Evolutionary conservation across 1,284 basidiomycete species (phyloP).

Genomic region (Filobasidium uniguttulatum): DNA sequence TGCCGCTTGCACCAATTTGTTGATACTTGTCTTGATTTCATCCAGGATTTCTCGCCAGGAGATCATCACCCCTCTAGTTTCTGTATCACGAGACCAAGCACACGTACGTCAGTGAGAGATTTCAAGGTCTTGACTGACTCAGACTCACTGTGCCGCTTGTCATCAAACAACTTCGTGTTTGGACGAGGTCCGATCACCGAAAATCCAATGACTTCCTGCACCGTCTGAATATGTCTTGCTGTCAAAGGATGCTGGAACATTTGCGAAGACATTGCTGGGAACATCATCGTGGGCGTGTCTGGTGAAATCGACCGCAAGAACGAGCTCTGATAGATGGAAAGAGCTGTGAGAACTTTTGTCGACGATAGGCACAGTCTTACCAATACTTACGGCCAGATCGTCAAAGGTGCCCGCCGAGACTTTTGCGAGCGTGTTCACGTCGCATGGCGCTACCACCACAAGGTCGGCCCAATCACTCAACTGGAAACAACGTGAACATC

Average conservation of each 20-base stretch:
- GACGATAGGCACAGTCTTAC: background rate
- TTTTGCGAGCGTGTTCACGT: slow-evolving; percentile 88
- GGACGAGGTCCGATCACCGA: slow-evolving; percentile 58
- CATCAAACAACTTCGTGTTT: slow-evolving; percentile 41
- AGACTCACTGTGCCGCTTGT: no score
- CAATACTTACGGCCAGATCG: slow-evolving; percentile 58
- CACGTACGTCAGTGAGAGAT: no score
- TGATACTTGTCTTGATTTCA: no score
- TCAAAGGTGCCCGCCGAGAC: slow-evolving; percentile 79
- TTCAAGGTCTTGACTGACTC: no score
- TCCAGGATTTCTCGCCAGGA: no score
- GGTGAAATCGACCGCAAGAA: slow-evolving; percentile 74
- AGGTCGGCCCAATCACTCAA: slow-evolving; percentile 90
- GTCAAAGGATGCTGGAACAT: slow-evolving; percentile 95
- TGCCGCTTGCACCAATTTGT: no score
- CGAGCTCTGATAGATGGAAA: slow-evolving; percentile 56
- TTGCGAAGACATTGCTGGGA: slow-evolving; percentile 95
- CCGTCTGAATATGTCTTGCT: slow-evolving; percentile 55
- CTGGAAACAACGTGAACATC: slow-evolving; percentile 18
- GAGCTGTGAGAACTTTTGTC: background rate
- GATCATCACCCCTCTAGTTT: no score
- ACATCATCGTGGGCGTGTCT: slow-evolving; percentile 68
- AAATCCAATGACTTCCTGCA: slow-evolving; percentile 63
- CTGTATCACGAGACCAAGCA: no score
- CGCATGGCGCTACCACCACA: slow-evolving; percentile 85